Conservation (phyloP, 2,329 filamentous ascomycete genomes). For the Curvularia verruculosa region DNA sequence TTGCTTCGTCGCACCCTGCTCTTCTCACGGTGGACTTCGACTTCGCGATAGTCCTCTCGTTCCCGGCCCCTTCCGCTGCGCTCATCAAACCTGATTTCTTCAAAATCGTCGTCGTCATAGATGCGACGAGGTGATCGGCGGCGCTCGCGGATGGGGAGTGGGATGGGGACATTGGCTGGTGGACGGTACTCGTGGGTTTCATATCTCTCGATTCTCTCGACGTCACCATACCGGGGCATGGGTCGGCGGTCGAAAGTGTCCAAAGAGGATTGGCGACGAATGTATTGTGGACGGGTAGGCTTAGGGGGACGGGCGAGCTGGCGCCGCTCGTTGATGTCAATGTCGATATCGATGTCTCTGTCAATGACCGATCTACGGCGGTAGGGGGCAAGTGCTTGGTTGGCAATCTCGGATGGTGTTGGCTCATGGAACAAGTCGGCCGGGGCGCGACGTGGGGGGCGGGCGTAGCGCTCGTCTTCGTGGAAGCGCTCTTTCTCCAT, state of each 20-base stretch:
- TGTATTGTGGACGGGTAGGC: slow-evolving; percentile 71
- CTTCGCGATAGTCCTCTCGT: slow-evolving; percentile 56
- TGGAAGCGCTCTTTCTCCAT: slow-evolving; percentile 59
- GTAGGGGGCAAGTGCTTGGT: slow-evolving; percentile 62
- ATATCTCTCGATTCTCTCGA: slow-evolving; percentile 53
- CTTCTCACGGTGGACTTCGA: slow-evolving; percentile 56
- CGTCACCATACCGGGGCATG: slow-evolving; percentile 60
- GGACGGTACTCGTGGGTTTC: slow-evolving; percentile 61
- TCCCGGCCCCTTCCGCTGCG: slow-evolving; percentile 31
- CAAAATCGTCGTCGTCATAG: slow-evolving; percentile 73
- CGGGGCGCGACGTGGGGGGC: slow-evolving; percentile 46
- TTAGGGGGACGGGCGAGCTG: slow-evolving; percentile 55
- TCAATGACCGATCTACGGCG: slow-evolving; percentile 66
- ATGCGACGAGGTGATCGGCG: slow-evolving; percentile 54
- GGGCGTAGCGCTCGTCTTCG: slow-evolving; percentile 60
- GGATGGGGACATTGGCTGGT: slow-evolving; percentile 72
- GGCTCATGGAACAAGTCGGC: slow-evolving; percentile 56
- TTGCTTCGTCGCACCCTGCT: slow-evolving; percentile 43
- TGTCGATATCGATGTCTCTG: slow-evolving; percentile 60
- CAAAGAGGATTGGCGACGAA: slow-evolving; percentile 84
- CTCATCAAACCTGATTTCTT: slow-evolving; percentile 59
- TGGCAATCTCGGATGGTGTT: slow-evolving; percentile 54
- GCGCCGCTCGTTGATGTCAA: slow-evolving; percentile 48
- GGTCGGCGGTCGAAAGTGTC: slow-evolving; percentile 87
- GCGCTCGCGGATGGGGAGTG: slow-evolving; percentile 61